These are phyloP conservation scores for Dactylellina cionopaga DNA, from an alignment of 2,329 filamentous ascomycete genomes.

Conservation along the genomic window DNA sequence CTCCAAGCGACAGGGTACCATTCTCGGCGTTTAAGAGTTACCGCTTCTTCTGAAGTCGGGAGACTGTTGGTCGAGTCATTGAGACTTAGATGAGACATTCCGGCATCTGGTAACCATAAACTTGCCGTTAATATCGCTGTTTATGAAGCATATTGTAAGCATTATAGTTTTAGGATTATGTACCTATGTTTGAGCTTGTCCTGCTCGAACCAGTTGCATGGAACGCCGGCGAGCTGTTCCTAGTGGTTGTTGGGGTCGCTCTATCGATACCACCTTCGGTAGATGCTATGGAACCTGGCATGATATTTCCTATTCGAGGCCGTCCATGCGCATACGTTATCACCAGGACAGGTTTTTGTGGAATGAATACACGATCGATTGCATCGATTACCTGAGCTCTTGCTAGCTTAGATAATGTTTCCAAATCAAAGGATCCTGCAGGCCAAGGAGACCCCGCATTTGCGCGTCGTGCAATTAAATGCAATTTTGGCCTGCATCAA, in stretches of 20 bases:
- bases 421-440: too few relatives aligned
- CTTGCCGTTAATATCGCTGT: neutral
- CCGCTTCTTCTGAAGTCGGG: slow-evolving; percentile 32
- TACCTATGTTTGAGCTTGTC: neutral
- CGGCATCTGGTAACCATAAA: slow-evolving; percentile 4
- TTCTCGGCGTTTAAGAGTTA: slow-evolving; percentile 36
- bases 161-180: too few relatives aligned
- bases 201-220: neutral
- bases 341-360: too few relatives aligned
- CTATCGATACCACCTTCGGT: slow-evolving; percentile 26
- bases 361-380: too few relatives aligned
- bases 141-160: too few relatives aligned
- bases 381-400: too few relatives aligned
- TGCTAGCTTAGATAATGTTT: too few relatives aligned
- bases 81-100: slow-evolving; percentile 6
- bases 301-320: slow-evolving; percentile 11
- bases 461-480: neutral
- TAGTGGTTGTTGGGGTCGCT: slow-evolving; percentile 30
- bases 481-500: neutral
- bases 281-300: slow-evolving; percentile 39
- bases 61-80: neutral
- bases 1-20: slow-evolving; percentile 40
- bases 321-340: too few relatives aligned
- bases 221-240: slow-evolving; percentile 33
- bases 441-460: neutral